phyloP scores from a whole-genome alignment of 495 filamentous ascomycete genomes.

The Penicillium odoratum region DNA sequence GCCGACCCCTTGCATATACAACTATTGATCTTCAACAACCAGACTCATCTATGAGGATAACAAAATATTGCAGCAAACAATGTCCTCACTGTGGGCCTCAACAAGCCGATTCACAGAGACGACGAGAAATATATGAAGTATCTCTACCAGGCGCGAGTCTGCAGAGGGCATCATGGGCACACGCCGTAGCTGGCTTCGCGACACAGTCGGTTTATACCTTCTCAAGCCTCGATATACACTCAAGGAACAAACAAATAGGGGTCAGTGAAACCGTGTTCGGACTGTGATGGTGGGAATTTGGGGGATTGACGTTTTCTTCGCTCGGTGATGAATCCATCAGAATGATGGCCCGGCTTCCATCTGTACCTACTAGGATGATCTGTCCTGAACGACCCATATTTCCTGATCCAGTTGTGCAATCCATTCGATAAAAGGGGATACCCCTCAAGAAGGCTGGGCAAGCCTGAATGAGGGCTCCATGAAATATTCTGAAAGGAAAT shows the following conservation, averaged over 20 bases:
- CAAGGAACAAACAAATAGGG: neutral
- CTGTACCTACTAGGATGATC: slow-evolving; percentile 2
- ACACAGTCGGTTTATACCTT: neutral
- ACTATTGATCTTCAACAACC: neutral
- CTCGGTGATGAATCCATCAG: slow-evolving; percentile 2
- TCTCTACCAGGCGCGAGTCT: slow-evolving; percentile 1
- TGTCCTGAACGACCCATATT: neutral
- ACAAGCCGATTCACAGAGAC: neutral
- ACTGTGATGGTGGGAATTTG: slow-evolving; percentile 2
- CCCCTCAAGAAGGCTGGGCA: slow-evolving; percentile 1
- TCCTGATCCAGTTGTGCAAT: slow-evolving; percentile 3
- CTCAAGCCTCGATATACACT: neutral
- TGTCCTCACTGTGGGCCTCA: neutral
- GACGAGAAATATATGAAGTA: neutral
- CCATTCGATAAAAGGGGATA: slow-evolving; percentile 3
- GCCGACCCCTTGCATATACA: neutral
- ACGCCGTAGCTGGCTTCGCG: neutral
- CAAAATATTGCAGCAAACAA: too few relatives aligned
- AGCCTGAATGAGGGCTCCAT: slow-evolving; percentile 3
- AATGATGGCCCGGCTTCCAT: neutral
- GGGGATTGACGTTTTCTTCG: neutral
- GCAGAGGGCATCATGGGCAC: slow-evolving; percentile 1
- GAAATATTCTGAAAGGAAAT: neutral
- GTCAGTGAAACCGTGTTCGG: neutral
- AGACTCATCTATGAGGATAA: neutral